Evolutionary conservation across 1,284 basidiomycete genomes (phyloP), one percentile per base, ranked within the genome.

Genomic region (Gomphus bonarii): DNA sequence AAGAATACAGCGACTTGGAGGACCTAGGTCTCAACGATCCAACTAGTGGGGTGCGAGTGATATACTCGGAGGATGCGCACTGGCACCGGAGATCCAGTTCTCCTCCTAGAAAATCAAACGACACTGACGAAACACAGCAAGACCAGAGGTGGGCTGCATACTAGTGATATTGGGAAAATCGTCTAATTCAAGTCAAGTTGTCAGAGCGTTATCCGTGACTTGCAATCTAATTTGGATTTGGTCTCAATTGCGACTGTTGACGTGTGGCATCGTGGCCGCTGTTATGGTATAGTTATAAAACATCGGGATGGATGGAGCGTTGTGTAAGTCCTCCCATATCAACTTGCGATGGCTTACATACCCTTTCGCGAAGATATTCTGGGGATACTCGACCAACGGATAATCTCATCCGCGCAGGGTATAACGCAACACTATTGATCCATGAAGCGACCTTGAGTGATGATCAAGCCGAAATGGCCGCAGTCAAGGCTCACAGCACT

Each of bases 381-480:
- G 95, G 87, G 4, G 95, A 98, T 68, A 97, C 95, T 0, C 79
- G 81, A 68, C 94, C 94, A 0, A 82, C 83, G 18, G 71, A 84
- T 3, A 75, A 74, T 20, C 75, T 98, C 3, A 80, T 86, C 25
- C 68, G 75, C 42, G 84, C 82, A 0, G 93, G 88, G 0, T 65
- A 75, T 51, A 73, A 76, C 55, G 85, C 88, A 0, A 92, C 91
- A 0, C 69, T 98, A 6, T 75, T 98, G 36, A 94, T 98, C 47
- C 95, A 98, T 67, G 95, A 98, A 69, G 91, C 95, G 0, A 93
- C 93, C 2, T 85, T 97, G 77, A 85, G 81, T 3, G 85, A 93
- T 62, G 82, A 84, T 58, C 76, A 90, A 63, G 79, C 76, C 47
- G 82, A 85, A 43, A 68, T 69, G 31, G 95, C 95, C 0, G 67